Conservation (phyloP, 805 yeast species). For the Blastobotrys mokoenaii region DNA sequence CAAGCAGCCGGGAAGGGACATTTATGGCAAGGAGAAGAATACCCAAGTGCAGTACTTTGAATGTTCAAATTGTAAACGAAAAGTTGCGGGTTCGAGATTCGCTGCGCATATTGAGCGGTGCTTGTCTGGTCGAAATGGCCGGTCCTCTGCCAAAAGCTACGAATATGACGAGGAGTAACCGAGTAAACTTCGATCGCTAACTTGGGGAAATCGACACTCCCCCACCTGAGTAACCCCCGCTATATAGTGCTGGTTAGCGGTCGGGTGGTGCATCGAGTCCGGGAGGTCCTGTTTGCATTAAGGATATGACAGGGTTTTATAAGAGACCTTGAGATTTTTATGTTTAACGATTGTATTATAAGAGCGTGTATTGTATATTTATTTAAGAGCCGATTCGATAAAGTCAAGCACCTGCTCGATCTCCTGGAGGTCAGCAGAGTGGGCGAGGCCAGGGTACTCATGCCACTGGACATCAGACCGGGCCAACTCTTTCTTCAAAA, state of each 20-base stretch:
- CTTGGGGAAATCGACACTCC: no score
- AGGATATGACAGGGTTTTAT: no score
- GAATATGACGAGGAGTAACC: not conserved
- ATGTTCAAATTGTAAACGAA: conserved; percentile 77
- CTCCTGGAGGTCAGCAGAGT: conserved; percentile 62
- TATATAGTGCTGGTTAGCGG: no score
- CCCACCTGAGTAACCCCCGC: no score
- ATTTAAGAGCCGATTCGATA: conserved; percentile 27
- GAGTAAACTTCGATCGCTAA: no score
- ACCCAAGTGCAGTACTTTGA: conserved; percentile 57
- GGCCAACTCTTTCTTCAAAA: conserved; percentile 40
- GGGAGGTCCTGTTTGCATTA: no score
- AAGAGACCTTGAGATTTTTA: no score
- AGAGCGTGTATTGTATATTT: no score
- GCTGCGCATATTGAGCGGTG: conserved; percentile 93
- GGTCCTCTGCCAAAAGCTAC: conserved; percentile 4
- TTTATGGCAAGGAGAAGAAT: conserved; percentile 33
- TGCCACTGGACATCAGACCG: conserved; percentile 37
- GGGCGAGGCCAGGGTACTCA: conserved; percentile 56
- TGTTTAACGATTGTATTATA: not conserved
- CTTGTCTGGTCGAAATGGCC: conserved; percentile 50
- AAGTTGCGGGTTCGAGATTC: conserved; percentile 83
- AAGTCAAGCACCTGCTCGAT: conserved; percentile 45
- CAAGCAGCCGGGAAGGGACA: conserved; percentile 30
- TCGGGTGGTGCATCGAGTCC: no score